Percentiles rank a stretch among this genome's conserved stretches.
Conservation (phyloP, 2,329 filamentous ascomycete genomes). For the Trichoderma lentiforme region DNA sequence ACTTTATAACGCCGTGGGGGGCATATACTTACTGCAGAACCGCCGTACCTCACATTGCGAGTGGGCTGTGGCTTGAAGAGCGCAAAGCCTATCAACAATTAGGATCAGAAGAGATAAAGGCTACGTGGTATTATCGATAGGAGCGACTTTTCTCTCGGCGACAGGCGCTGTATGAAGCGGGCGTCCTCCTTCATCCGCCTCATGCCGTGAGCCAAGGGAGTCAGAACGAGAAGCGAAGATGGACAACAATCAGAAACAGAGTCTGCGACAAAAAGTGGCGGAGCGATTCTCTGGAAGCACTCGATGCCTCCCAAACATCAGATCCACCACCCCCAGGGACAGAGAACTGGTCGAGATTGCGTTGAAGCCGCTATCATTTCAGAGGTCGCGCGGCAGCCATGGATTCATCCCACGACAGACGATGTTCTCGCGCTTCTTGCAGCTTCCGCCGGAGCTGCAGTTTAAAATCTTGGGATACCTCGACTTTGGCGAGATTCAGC, state of each 20-base stretch:
- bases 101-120: not conserved
- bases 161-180: not conserved
- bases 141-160: not conserved
- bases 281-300: not conserved
- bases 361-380: not conserved
- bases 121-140: not conserved
- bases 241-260: not conserved
- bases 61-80: not conserved
- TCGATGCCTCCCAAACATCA: not conserved
- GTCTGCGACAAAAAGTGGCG: not conserved
- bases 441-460: constrained; percentile 42
- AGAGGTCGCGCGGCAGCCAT: not conserved
- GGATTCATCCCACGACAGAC: not conserved
- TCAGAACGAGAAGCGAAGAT: not conserved
- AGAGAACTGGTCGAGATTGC: not conserved
- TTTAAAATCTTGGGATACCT: constrained; percentile 40
- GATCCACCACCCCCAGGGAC: not conserved
- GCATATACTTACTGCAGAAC: not conserved
- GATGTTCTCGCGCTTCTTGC: constrained; percentile 26
- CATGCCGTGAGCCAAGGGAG: not conserved
- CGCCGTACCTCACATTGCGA: not conserved
- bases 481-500: constrained; percentile 42
- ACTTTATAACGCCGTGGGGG: not conserved
- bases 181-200: not conserved
- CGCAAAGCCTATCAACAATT: not conserved